Evolutionary conservation across 2,329 filamentous ascomycete genomes (phyloP).

Genomic region (Aspergillus sp.): DNA sequence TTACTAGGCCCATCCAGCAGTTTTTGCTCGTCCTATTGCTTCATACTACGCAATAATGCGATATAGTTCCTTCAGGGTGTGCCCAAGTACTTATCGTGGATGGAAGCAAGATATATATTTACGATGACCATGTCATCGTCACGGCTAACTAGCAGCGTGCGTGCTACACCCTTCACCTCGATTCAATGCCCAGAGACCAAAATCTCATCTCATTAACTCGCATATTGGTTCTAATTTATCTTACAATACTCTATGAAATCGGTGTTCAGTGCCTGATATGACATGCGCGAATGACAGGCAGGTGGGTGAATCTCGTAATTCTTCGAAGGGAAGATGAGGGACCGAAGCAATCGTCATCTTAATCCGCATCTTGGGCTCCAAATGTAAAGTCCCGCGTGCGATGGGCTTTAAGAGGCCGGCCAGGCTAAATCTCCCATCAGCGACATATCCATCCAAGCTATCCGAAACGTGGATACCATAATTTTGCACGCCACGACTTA

Average conservation of each 20-base stretch:
- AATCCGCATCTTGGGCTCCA: not conserved
- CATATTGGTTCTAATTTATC: too few relatives aligned
- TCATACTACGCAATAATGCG: too few relatives aligned
- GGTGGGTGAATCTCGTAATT: too few relatives aligned
- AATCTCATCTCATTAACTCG: not conserved
- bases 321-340: too few relatives aligned
- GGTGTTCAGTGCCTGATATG: too few relatives aligned
- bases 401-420: not conserved
- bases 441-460: not conserved
- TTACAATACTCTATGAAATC: too few relatives aligned
- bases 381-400: not conserved
- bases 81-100: too few relatives aligned
- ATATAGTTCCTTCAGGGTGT: too few relatives aligned
- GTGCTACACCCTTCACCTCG: slow-evolving; percentile 2
- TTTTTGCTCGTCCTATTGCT: too few relatives aligned
- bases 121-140: not conserved
- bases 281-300: too few relatives aligned
- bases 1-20: too few relatives aligned
- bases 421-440: not conserved
- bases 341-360: not conserved
- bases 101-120: too few relatives aligned
- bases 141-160: not conserved
- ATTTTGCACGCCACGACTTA: not conserved
- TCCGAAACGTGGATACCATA: not conserved
- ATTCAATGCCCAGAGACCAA: not conserved